phyloP scores from a whole-genome alignment of 2,329 filamentous ascomycete species.

The Diaporthe ilicicola region DNA sequence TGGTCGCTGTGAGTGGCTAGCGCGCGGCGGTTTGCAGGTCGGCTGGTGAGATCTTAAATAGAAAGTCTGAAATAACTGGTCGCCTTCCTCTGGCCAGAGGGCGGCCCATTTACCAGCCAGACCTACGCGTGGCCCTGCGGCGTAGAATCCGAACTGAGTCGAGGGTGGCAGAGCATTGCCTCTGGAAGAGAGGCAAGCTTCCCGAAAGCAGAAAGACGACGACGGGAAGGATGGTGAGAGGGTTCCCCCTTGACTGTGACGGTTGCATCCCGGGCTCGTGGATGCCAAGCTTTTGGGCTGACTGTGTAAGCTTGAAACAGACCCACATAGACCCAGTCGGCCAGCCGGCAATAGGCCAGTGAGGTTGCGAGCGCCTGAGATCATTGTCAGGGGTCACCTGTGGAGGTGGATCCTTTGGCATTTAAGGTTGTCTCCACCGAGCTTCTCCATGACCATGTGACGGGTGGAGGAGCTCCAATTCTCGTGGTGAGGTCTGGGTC shows the following conservation, averaged over 20 bases:
- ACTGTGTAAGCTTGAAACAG: slow-evolving; percentile 2
- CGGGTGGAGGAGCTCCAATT: slow-evolving; percentile 14
- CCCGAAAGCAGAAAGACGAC: background rate
- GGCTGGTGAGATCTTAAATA: slow-evolving; percentile 16
- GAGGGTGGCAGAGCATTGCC: background rate
- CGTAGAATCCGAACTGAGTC: background rate
- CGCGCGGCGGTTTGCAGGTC: background rate
- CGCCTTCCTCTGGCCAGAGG: background rate
- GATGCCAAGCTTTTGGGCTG: slow-evolving; percentile 21
- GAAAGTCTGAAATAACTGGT: background rate
- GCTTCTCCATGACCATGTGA: slow-evolving; percentile 4
- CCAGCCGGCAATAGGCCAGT: background rate
- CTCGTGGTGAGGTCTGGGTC: background rate
- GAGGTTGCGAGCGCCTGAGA: slow-evolving; percentile 4
- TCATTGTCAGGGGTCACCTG: background rate
- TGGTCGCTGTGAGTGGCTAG: slow-evolving; percentile 2
- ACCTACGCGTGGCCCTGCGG: background rate
- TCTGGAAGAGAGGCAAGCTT: background rate
- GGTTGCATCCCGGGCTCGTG: slow-evolving; percentile 20
- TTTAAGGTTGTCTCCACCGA: slow-evolving; percentile 4
- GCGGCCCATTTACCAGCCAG: background rate
- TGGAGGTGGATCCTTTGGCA: slow-evolving; percentile 15
- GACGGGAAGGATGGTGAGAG: background rate
- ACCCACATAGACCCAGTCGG: background rate
- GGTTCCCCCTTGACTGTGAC: background rate